phyloP scores from a whole-genome alignment of 2,329 filamentous ascomycete species.

The Kalmusia sp. region DNA sequence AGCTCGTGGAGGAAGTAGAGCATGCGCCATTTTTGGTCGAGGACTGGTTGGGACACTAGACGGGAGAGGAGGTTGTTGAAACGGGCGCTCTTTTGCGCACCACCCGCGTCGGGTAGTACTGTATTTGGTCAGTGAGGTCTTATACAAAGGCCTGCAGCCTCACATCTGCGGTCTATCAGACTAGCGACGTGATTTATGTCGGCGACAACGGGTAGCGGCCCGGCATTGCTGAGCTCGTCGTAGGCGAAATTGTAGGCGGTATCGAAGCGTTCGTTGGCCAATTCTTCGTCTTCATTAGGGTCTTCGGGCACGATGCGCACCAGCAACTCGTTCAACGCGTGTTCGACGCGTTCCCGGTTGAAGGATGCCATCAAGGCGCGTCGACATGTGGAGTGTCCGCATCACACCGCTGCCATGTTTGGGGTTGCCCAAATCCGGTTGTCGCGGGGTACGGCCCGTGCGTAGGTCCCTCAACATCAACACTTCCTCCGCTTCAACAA shows the following conservation, averaged over 20 bases:
- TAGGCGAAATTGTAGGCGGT: conserved; percentile 62
- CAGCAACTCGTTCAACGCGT: conserved; percentile 80
- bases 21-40: conserved; percentile 97
- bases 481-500: background rate
- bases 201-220: conserved; percentile 64
- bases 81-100: conserved; percentile 74
- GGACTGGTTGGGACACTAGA: conserved; percentile 86
- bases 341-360: conserved; percentile 70
- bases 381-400: conserved; percentile 16
- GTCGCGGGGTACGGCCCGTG: conserved; percentile 12
- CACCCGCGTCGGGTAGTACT: conserved; percentile 76
- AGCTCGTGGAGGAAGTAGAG: conserved; percentile 88
- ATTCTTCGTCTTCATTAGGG: conserved; percentile 70
- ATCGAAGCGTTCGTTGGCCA: conserved; percentile 72
- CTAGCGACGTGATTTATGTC: conserved; percentile 93
- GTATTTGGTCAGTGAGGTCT: conserved; percentile 15
- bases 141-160: background rate
- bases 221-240: conserved; percentile 51
- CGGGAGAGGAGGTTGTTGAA: conserved; percentile 92
- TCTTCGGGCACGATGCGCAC: conserved; percentile 73
- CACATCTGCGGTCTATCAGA: conserved; percentile 82
- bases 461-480: background rate
- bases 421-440: background rate
- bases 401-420: conserved; percentile 8
- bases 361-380: conserved; percentile 42